Base-by-base conservation (phyloP, 1,284 basidiomycete genomes). In the Moesziomyces globuligerus region DNA sequence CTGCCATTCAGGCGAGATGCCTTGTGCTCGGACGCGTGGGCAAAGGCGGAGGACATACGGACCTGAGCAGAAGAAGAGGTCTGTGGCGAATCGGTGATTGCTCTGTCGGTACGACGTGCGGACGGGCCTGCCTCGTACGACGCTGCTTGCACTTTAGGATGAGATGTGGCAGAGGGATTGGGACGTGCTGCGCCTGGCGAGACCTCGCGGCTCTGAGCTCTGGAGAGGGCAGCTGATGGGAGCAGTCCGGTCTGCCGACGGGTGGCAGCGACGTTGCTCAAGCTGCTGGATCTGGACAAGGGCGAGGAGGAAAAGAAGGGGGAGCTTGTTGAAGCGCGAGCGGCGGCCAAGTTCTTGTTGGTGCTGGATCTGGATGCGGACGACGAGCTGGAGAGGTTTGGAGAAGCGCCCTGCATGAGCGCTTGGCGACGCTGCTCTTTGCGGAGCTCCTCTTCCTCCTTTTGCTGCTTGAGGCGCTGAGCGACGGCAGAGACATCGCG, bases 381-480 rank as follows among this genome's bases (percentile, higher is more conserved):
- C n/a, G 65, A 49, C 11, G 66, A 45, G 6, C 50, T 10, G 0
- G 55, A 32, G 13, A 39, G 40, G 24, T 62, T 50, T 3, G 59
- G 55, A 21, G 66, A 62, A 6, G 60, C 39, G 20, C 67, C 67
- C 13, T 43, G 49, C 43, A 71, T 71, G 42, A 72, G 36, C 20
- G 70, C 60, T 20, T 47, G 48, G 9, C 55, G 60, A 17, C 70
- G 20, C 25, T 72, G 65, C 21, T 72, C 54, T 32, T 65, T 72
- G 39, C 65, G 59, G 13, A 59, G 65, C 20, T 72, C 65, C 18
- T 68, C 60, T 28, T 72, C 70, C 34, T 72, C 70, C 37, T 57
- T 54, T 21, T 68, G 59, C 40, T 72, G 65, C 34, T 72, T 72
- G 39, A 72, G 65, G 3, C 70, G 55, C 24, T 64, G 59, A 4